phyloP scores from a whole-genome alignment of 2,329 filamentous ascomycete species.

The Shiraia bambusicola region DNA sequence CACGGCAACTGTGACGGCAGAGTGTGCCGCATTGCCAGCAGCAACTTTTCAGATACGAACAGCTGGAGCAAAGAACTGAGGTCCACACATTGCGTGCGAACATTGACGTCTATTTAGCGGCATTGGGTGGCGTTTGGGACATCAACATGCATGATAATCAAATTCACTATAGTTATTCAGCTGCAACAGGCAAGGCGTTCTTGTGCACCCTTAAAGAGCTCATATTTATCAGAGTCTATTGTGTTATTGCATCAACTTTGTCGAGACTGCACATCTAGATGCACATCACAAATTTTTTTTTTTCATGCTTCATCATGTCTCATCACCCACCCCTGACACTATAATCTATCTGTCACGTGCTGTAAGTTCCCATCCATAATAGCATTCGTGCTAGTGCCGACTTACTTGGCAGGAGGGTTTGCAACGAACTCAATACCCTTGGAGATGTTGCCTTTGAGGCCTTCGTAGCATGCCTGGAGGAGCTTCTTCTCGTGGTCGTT shows the following conservation, averaged over 20 bases:
- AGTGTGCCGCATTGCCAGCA: constrained; percentile 79
- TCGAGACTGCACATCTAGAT: constrained; percentile 7
- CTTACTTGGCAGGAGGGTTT: constrained; percentile 65
- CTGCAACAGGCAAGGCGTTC: background rate
- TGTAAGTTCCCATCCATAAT: constrained; percentile 1
- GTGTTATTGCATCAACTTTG: constrained; percentile 4
- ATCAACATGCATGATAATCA: background rate
- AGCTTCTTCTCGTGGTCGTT: constrained; percentile 89
- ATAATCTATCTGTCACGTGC: constrained; percentile 21
- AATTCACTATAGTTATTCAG: background rate
- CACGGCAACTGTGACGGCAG: constrained; percentile 85
- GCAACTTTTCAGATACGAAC: constrained; percentile 98
- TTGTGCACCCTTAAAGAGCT: background rate
- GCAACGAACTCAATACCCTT: constrained; percentile 91
- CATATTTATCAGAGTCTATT: constrained; percentile 2
- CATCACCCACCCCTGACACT: constrained; percentile 12
- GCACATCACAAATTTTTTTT: constrained; percentile 11
- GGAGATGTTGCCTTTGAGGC: constrained; percentile 86
- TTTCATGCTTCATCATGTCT: constrained; percentile 14
- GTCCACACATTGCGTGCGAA: background rate
- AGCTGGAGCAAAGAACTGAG: constrained; percentile 64
- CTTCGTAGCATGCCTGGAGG: constrained; percentile 71
- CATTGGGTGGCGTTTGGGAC: constrained; percentile 34
- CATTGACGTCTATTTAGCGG: constrained; percentile 22
- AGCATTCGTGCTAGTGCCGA: constrained; percentile 7